Base-by-base conservation (phyloP, 257 asterid species). In the Agastache rugosa region DNA sequence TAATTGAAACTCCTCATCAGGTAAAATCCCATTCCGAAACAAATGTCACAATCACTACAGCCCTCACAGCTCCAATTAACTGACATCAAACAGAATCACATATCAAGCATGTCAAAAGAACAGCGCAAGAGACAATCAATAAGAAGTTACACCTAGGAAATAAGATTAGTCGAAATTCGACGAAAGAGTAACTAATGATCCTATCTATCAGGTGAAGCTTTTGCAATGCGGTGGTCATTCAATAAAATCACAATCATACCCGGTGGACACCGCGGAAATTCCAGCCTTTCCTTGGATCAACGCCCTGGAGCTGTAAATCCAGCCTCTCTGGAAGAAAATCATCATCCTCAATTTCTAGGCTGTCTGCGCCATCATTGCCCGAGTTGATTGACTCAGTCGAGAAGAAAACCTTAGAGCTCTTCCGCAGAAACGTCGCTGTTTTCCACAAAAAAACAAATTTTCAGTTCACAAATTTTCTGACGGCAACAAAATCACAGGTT, bases 271-370 rank as follows among this genome's bases (percentile, higher is more conserved):
- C 99, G 64, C 98, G 91, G 68, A 80, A 92, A 71, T 89, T 90
- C 99, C 99, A 95, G 29, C 99, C 99, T 71, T 80, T 92, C 60
- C 77, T 75, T 50, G 99, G 99, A 85, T 92, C 96, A 75, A 95
- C 98, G 62, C 92, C 77, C 76, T 95, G 99, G 63, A 83, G 82
- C 73, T 87, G 82, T 64, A 95, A 80, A 66, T 90, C 90, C 1
- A 93, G 96, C 85, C 56, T 86, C 65, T 85, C 84, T 0, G 86
- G 84, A 39, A 78, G 83, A 79, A 89, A 85, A 80, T 86, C 96
- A 75, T 72, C 82, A 55, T 88, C 96, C 25, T 71, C 90, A 37
- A 88, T 72, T 7, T 77, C 86, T 54, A 48, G 77, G 27, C 42
- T 79, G 15, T 37, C 80, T 25, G 37, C 71, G 50, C 65, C 77